phyloP scores from a whole-genome alignment of 176 grass and related monocot species.

The Eleusine indica region DNA sequence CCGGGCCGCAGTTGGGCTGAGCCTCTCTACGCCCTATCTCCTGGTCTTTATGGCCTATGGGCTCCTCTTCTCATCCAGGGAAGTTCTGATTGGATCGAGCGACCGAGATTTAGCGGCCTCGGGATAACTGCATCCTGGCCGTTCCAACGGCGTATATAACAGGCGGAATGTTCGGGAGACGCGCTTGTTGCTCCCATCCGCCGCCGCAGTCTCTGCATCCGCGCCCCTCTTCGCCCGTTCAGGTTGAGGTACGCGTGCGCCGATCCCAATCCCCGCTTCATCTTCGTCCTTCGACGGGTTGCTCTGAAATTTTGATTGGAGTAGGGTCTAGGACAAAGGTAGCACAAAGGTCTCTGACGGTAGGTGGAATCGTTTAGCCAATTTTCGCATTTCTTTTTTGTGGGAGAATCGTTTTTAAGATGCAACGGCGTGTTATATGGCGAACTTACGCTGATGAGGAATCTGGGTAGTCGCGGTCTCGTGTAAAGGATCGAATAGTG shows the following conservation, averaged over 20 bases:
- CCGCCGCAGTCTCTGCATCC: conserved; percentile 6
- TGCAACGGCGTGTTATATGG: not conserved
- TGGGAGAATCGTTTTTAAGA: not conserved
- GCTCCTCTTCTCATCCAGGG: not conserved
- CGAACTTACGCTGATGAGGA: not conserved
- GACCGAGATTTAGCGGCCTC: not conserved
- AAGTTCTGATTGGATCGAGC: not conserved
- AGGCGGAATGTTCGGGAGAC: not conserved
- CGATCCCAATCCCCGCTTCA: not conserved
- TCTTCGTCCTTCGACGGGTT: not conserved
- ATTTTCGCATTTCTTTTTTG: not conserved
- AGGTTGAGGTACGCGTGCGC: conserved; percentile 21
- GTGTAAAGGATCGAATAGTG: not conserved
- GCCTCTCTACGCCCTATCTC: not conserved
- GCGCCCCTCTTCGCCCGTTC: not conserved
- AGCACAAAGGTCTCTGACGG: not conserved
- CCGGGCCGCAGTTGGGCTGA: not conserved
- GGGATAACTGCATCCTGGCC: not conserved
- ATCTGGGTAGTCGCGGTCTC: not conserved
- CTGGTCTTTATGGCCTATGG: not conserved
- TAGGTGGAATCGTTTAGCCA: not conserved
- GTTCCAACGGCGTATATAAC: not conserved
- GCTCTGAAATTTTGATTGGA: not conserved
- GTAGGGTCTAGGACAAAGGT: not conserved
- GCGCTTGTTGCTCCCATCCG: not conserved